Evolutionary conservation across 768 basidiomycete species (phyloP).

Genomic region (Hemileccinum rubropunctum): DNA sequence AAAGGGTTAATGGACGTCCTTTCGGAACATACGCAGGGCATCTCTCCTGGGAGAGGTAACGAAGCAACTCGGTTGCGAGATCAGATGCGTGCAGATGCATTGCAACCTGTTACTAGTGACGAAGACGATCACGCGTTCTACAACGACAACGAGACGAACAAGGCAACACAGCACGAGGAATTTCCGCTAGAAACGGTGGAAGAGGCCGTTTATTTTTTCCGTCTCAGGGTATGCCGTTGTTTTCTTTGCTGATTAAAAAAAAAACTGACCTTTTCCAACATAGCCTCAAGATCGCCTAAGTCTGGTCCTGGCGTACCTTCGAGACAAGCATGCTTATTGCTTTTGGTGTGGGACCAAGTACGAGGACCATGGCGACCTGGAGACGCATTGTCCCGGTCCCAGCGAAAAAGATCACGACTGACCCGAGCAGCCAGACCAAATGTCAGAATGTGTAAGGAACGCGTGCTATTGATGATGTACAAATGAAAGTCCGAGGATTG

Average conservation of each 20-base stretch:
- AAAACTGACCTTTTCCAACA: slow-evolving; percentile 11
- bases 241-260: not conserved
- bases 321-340: slow-evolving; percentile 70
- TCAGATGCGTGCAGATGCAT: slow-evolving; percentile 75
- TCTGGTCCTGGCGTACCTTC: slow-evolving; percentile 70
- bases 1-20: slow-evolving; percentile 60
- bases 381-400: slow-evolving; percentile 65
- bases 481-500: slow-evolving; percentile 27
- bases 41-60: slow-evolving; percentile 13
- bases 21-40: slow-evolving; percentile 34
- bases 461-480: slow-evolving; percentile 29
- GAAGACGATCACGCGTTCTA: slow-evolving; percentile 36
- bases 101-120: slow-evolving; percentile 43
- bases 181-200: slow-evolving; percentile 57
- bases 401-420: slow-evolving; percentile 81
- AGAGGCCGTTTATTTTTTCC: slow-evolving; percentile 66
- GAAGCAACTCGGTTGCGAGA: slow-evolving; percentile 52
- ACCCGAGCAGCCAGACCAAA: slow-evolving; percentile 11
- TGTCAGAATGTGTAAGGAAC: slow-evolving; percentile 10
- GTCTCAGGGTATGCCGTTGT: slow-evolving; percentile 50
- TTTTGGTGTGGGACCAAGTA: slow-evolving; percentile 90
- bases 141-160: slow-evolving; percentile 13
- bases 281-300: slow-evolving; percentile 72
- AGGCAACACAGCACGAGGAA: slow-evolving; percentile 29
- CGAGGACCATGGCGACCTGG: slow-evolving; percentile 56